Percentiles rank a stretch among this genome's conserved stretches.
Evolutionary conservation across 352 stramenopile species (phyloP).

Genomic region (Pythium rhizo-oryzae): DNA sequence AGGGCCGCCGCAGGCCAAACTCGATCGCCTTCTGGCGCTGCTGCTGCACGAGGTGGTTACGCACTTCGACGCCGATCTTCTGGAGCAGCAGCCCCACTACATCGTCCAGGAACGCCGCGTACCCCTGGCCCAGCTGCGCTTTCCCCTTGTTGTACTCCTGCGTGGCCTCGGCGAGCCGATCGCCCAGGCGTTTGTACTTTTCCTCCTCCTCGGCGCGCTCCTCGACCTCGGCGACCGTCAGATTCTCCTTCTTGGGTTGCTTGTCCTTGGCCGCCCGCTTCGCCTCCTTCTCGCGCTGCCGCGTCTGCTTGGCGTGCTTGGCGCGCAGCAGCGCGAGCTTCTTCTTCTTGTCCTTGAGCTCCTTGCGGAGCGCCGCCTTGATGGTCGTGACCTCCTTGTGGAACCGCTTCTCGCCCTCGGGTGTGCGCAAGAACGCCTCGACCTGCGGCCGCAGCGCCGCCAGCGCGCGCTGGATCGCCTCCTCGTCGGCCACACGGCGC

Average conservation of each 20-base stretch:
- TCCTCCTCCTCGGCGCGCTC: slow-evolving; percentile 40
- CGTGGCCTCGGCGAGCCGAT: slow-evolving; percentile 43
- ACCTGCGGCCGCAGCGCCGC: slow-evolving; percentile 59
- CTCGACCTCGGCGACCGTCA: slow-evolving; percentile 38
- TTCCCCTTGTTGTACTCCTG: slow-evolving; percentile 52
- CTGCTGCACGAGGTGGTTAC: slow-evolving; percentile 55
- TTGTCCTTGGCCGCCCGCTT: slow-evolving; percentile 15
- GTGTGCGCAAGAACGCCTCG: slow-evolving; percentile 53
- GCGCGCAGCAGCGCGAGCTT: slow-evolving; percentile 38
- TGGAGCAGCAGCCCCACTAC: slow-evolving; percentile 59
- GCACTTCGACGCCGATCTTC: slow-evolving; percentile 51
- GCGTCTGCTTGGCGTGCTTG: slow-evolving; percentile 31
- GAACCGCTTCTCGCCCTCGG: slow-evolving; percentile 68
- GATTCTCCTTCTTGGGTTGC: slow-evolving; percentile 23
- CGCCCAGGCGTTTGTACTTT: slow-evolving; percentile 37
- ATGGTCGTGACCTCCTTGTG: slow-evolving; percentile 52
- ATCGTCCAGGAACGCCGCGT: slow-evolving; percentile 59
- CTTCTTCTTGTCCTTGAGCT: slow-evolving; percentile 43
- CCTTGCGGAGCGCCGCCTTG: slow-evolving; percentile 43
- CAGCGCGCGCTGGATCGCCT: slow-evolving; percentile 46
- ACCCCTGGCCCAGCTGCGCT: slow-evolving; percentile 47
- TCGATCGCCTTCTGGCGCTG: slow-evolving; percentile 65
- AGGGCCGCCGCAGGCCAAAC: slow-evolving; percentile 60
- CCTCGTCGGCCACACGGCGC: slow-evolving; percentile 51
- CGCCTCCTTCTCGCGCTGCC: slow-evolving; percentile 27